Conservation (phyloP, 108 stramenopile genomes). For the Phaeodactylum tricornutum region DNA sequence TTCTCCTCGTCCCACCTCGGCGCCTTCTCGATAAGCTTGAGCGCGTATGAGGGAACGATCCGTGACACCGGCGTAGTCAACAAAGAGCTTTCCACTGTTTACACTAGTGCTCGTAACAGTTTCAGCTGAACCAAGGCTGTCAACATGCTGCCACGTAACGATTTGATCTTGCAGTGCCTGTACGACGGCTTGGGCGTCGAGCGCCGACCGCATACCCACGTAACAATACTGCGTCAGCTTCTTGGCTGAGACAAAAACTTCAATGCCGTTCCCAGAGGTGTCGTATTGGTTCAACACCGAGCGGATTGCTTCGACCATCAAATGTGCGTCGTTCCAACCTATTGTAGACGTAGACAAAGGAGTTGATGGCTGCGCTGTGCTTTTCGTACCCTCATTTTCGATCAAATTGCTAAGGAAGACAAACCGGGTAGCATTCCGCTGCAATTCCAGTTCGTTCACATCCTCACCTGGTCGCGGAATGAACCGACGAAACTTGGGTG, state of each 20-base stretch:
- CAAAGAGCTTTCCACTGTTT: slow-evolving; percentile 45
- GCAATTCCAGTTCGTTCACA: slow-evolving; percentile 13
- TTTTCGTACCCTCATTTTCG: neutral
- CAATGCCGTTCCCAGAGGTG: slow-evolving; percentile 25
- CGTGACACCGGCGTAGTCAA: slow-evolving; percentile 62
- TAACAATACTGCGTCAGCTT: slow-evolving; percentile 26
- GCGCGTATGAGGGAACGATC: slow-evolving; percentile 36
- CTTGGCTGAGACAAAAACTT: slow-evolving; percentile 30
- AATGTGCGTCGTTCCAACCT: slow-evolving; percentile 13
- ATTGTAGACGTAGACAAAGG: slow-evolving; percentile 1
- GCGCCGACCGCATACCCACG: slow-evolving; percentile 31
- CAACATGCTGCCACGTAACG: slow-evolving; percentile 18
- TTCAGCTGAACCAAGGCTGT: neutral
- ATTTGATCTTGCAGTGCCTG: slow-evolving; percentile 36
- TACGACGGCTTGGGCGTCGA: slow-evolving; percentile 43
- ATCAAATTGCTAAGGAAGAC: slow-evolving; percentile 54
- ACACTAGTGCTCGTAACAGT: slow-evolving; percentile 2
- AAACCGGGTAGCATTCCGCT: slow-evolving; percentile 46
- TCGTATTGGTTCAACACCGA: slow-evolving; percentile 22
- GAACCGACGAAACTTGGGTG: slow-evolving; percentile 74
- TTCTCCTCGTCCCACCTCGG: slow-evolving; percentile 27
- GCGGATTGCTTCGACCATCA: slow-evolving; percentile 22
- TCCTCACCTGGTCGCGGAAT: slow-evolving; percentile 14
- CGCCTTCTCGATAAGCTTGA: slow-evolving; percentile 6
- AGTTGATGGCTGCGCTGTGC: neutral